Evolutionary conservation across 306 rosid species (phyloP), one percentile per base, ranked within the genome.

Genomic region (Fragaria ananassa): DNA sequence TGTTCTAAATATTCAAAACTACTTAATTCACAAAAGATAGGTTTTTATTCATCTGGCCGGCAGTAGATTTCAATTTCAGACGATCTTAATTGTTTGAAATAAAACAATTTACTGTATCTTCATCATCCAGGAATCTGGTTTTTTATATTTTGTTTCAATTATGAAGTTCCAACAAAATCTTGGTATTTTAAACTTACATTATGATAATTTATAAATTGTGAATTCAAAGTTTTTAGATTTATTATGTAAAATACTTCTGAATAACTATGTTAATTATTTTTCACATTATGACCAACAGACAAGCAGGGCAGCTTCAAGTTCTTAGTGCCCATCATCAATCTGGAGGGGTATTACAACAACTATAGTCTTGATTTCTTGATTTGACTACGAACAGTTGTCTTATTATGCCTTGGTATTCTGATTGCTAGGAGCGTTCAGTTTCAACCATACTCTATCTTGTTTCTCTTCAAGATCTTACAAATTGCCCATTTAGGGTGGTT

Each of bases 321-420:
- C 91, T 92, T 75, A 92, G 98, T 72, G 96, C 97, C 51, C 98
- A 95, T 67, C 98, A 90, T 88, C 98, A 92, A 75, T 95, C 97
- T 65, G 97, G 98, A 85, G 97, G 98, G 97, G 97, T 95, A 90
- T 76, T 72, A 44, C 68, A 12, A 65, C 17, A 79, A 74, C 70
- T 75, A 21, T 15, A 54, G 71, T 74, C 68, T 77, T 13, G 25
- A 61, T 27, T 75, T 75, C 67, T 54, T 81, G 61, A 72, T 63
- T 80, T 74, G 69, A 42, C 63, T 39, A 8, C 64, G 15, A 61
- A 25, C 27, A 50, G 19, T 65, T 60, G 31, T 69, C 74, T 53
- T 74, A 72, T 53, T 25, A 54, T 63, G 61, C 75, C 73, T 39
- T 66, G 39, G 50, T 74, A 70, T 78, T 78, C 77, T 70, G 23